Conservation (phyloP, 108 stramenopile species). For the Pseudonitzschia multistriata region DNA sequence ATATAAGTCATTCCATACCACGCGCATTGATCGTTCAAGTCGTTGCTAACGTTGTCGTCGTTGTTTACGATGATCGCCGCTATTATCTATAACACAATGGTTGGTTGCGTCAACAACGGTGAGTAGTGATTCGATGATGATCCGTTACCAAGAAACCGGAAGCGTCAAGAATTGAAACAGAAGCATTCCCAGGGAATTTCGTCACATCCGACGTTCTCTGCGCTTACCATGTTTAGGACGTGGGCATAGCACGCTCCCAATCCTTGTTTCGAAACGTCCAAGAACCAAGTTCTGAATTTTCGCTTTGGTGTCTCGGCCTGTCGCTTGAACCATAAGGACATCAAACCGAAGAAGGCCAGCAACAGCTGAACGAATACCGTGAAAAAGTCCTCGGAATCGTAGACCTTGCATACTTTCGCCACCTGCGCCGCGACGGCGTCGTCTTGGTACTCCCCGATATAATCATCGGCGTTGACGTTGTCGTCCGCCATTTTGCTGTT, state of each 20-base stretch:
- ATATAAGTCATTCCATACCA: constrained; percentile 91
- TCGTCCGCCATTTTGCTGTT: constrained; percentile 14
- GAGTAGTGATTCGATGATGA: neutral
- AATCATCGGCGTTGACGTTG: constrained; percentile 15
- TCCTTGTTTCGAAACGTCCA: constrained; percentile 86
- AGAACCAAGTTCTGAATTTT: constrained; percentile 82
- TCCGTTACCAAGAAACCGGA: neutral
- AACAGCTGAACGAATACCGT: constrained; percentile 79
- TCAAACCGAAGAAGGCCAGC: constrained; percentile 69
- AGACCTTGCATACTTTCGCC: constrained; percentile 65
- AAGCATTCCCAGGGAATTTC: no score
- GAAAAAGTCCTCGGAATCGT: constrained; percentile 78
- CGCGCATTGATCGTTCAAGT: constrained; percentile 84
- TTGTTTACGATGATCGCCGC: constrained; percentile 73
- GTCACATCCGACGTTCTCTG: neutral
- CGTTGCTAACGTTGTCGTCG: constrained; percentile 39
- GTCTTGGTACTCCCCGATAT: constrained; percentile 3
- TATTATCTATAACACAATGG: constrained; percentile 46
- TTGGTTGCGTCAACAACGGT: neutral
- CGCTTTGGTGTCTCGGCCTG: constrained; percentile 66
- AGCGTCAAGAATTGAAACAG: no score
- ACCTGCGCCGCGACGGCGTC: neutral
- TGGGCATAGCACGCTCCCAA: constrained; percentile 90
- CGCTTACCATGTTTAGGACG: constrained; percentile 77
- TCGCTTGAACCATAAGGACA: constrained; percentile 80